Evolutionary conservation across 306 rosid genomes (phyloP).

Genomic region (Vigna nakashimae): DNA sequence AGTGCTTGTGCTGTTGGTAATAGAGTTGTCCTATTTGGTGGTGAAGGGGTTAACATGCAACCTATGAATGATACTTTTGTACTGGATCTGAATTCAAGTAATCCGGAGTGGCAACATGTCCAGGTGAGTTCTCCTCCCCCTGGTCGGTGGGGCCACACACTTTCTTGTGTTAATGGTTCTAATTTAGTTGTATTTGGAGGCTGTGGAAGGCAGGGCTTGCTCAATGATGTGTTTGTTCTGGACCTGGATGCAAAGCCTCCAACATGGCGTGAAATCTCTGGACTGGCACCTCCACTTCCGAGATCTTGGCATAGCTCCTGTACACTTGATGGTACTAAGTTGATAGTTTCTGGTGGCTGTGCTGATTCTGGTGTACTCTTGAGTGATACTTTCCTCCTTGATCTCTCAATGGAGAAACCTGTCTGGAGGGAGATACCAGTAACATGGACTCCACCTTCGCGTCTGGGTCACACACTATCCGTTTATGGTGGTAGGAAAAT

Average conservation of each 20-base stretch:
- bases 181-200: slow-evolving; percentile 89
- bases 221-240: slow-evolving; percentile 84
- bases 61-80: slow-evolving; percentile 94
- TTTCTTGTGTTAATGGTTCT: slow-evolving; percentile 87
- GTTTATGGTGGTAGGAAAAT: slow-evolving; percentile 90
- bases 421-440: slow-evolving; percentile 91
- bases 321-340: slow-evolving; percentile 88
- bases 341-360: slow-evolving; percentile 93
- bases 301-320: slow-evolving; percentile 97
- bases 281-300: slow-evolving; percentile 93
- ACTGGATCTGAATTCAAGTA: slow-evolving; percentile 75
- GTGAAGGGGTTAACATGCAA: slow-evolving; percentile 94
- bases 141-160: slow-evolving; percentile 95
- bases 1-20: slow-evolving; percentile 95
- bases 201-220: slow-evolving; percentile 90
- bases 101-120: slow-evolving; percentile 91
- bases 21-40: slow-evolving; percentile 88
- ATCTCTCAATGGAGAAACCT: slow-evolving; percentile 89
- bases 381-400: slow-evolving; percentile 86
- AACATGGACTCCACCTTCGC: slow-evolving; percentile 92
- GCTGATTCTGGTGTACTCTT: slow-evolving; percentile 92
- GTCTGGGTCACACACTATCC: slow-evolving; percentile 81
- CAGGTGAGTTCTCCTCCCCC: slow-evolving; percentile 96
- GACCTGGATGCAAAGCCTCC: slow-evolving; percentile 91
- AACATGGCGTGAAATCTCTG: slow-evolving; percentile 90